Base-by-base conservation (phyloP, 2,329 filamentous ascomycete species). In the Dactylellina sp. region DNA sequence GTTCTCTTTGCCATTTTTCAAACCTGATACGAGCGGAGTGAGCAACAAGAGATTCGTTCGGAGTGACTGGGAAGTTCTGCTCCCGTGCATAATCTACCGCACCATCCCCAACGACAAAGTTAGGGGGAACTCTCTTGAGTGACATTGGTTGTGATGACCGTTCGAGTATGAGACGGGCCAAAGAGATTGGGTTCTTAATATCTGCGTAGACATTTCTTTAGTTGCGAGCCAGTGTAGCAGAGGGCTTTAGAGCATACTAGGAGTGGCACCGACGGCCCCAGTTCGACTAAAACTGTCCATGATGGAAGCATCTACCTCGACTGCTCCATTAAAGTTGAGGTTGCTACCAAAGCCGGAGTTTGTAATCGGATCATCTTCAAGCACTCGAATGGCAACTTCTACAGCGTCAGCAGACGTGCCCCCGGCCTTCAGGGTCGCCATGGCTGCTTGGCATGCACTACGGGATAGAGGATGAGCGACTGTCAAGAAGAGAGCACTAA, bases 281-380 rank as follows among this genome's bases (percentile, higher is more conserved):
- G 94, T 98, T 76, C 93, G 89, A 44, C 96, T 95, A 56, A 89
- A 84, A 80, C 98, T 91, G 79, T 99, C 93, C 42, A 99, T 91
- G 61, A 99, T 87, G 0, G 92, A 93, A 63, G 95, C 95, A 83
- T 99, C 95, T 78, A 93, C 96, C 81, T 99, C 95, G 11, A 98
- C 95, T 0, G 89, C 87, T 0, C 95, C 95, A 77, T 97, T 90
- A 75, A 96, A 91, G 47, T 92, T 89, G 22, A 99, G 84, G 79
- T 99, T 99, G 82, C 95, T 99, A 50, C 96, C 95, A 80, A 91
- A 98, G 0, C 95, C 95, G 39, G 94, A 91, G 80, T 99, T 99
- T 37, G 96, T 99, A 77, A 99, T 96, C 79, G 97, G 93, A 66
- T 91, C 89, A 80, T 99, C 92, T 82, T 99, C 95, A 16, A 99